Percentiles rank a stretch among this genome's conserved stretches.
Conservation (phyloP, 2,329 filamentous ascomycete species). For the Malbranchea cinnamomea region DNA sequence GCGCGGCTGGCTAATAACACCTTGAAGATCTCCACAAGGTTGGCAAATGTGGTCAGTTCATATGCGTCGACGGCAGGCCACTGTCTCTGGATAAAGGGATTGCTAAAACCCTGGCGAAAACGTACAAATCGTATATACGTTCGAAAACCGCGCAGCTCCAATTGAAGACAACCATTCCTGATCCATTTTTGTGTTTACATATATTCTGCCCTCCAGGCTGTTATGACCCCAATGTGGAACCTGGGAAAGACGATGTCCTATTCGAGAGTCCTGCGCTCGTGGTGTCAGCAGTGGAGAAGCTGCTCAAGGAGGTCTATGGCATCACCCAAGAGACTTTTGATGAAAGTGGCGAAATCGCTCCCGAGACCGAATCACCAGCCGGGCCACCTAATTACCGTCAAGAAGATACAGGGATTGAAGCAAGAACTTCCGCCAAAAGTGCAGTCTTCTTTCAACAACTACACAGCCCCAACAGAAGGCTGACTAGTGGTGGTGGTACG, state of each 20-base stretch:
- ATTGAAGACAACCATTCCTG: constrained; percentile 20
- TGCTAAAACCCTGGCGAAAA: constrained; percentile 37
- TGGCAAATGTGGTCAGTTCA: constrained; percentile 30
- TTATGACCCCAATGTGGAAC: constrained; percentile 50
- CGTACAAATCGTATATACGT: constrained; percentile 37
- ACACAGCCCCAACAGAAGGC: too few relatives aligned
- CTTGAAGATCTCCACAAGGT: constrained; percentile 22
- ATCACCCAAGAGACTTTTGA: too few relatives aligned
- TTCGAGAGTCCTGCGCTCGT: constrained; percentile 36
- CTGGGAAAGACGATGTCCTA: constrained; percentile 47
- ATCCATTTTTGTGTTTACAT: constrained; percentile 42
- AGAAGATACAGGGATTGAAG: too few relatives aligned
- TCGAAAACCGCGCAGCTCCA: constrained; percentile 14
- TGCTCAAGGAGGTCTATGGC: constrained; percentile 31
- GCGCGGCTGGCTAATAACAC: constrained; percentile 1
- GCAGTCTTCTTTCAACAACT: too few relatives aligned
- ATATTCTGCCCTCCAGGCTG: constrained; percentile 37
- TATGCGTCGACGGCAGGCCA: constrained; percentile 44
- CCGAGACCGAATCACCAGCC: too few relatives aligned
- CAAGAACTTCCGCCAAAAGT: too few relatives aligned
- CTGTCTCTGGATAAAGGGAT: constrained; percentile 35
- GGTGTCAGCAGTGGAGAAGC: constrained; percentile 26
- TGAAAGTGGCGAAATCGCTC: too few relatives aligned
- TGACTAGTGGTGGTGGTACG: too few relatives aligned
- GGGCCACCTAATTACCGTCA: too few relatives aligned